Conservation (phyloP, 306 rosid genomes). For the Trifolium repens region DNA sequence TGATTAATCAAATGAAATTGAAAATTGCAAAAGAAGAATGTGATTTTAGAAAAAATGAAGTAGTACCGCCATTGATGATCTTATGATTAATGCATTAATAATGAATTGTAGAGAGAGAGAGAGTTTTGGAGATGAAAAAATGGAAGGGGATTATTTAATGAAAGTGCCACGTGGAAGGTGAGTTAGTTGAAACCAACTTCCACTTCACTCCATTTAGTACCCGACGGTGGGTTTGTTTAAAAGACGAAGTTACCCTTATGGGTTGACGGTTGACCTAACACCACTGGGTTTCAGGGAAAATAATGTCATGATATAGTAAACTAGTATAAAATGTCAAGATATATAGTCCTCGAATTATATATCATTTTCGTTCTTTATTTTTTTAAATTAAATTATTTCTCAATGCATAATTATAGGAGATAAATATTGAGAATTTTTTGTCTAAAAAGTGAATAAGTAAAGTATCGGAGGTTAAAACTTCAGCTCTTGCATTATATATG, state of each 20-base stretch:
- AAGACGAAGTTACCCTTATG: slow-evolving; percentile 34
- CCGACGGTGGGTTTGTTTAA: background rate
- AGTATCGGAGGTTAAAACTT: too few species aligned
- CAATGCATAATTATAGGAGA: too few species aligned
- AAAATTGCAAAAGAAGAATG: background rate
- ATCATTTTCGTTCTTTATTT: too few species aligned
- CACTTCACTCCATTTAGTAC: slow-evolving; percentile 43
- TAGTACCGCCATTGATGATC: slow-evolving; percentile 27
- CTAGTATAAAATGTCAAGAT: too few species aligned
- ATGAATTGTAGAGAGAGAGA: background rate
- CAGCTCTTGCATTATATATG: too few species aligned
- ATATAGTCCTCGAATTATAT: too few species aligned
- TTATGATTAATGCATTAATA: slow-evolving; percentile 22
- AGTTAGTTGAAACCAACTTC: slow-evolving; percentile 51
- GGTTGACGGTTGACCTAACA: slow-evolving; percentile 28
- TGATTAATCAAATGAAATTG: background rate
- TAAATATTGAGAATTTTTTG: too few species aligned
- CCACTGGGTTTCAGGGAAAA: background rate
- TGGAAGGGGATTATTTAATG: slow-evolving; percentile 38
- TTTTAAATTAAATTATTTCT: too few species aligned
- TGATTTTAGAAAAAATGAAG: slow-evolving; percentile 26
- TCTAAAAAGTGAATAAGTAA: too few species aligned
- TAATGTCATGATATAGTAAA: background rate
- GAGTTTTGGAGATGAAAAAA: background rate
- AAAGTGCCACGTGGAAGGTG: slow-evolving; percentile 41